Percentiles rank a stretch among this genome's conserved stretches.
Evolutionary conservation across 768 basidiomycete species (phyloP).

Genomic region (Suillus paluster): DNA sequence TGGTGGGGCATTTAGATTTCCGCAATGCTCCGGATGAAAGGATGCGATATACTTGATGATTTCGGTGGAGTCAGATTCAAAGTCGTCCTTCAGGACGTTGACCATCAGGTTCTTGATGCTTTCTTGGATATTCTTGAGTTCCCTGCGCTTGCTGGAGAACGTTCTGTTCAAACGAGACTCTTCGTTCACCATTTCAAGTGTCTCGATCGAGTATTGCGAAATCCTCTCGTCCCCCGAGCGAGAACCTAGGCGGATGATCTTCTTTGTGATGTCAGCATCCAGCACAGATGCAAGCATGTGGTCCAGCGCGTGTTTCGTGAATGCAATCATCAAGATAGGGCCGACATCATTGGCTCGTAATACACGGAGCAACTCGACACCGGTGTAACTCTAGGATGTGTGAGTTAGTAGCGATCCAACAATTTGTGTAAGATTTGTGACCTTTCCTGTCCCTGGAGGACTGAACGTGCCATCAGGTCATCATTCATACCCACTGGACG

Average conservation of each 20-base stretch:
- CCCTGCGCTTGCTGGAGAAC: constrained; percentile 36
- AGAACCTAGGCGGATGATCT: constrained; percentile 72
- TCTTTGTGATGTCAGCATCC: constrained; percentile 63
- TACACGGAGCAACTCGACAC: constrained; percentile 69
- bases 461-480: constrained; percentile 34
- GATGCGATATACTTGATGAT: constrained; percentile 47
- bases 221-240: constrained; percentile 64
- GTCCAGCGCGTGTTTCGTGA: constrained; percentile 82
- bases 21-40: constrained; percentile 53
- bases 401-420: background rate
- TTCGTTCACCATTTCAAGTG: constrained; percentile 50
- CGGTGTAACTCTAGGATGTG: constrained; percentile 59
- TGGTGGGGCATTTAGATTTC: constrained; percentile 48
- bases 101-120: constrained; percentile 53
- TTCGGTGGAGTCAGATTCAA: constrained; percentile 40
- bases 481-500: background rate
- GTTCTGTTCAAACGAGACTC: constrained; percentile 45
- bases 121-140: constrained; percentile 49
- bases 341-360: constrained; percentile 55
- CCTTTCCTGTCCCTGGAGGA: constrained; percentile 83
- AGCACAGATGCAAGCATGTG: constrained; percentile 70
- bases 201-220: constrained; percentile 62
- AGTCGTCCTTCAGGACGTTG: constrained; percentile 37
- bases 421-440: constrained; percentile 22
- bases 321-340: constrained; percentile 63